A percentile compares a stretch with the other conserved stretches of the same genome.
Conservation (phyloP, 202 grass and related monocot species). For the Zoysia matrella region DNA sequence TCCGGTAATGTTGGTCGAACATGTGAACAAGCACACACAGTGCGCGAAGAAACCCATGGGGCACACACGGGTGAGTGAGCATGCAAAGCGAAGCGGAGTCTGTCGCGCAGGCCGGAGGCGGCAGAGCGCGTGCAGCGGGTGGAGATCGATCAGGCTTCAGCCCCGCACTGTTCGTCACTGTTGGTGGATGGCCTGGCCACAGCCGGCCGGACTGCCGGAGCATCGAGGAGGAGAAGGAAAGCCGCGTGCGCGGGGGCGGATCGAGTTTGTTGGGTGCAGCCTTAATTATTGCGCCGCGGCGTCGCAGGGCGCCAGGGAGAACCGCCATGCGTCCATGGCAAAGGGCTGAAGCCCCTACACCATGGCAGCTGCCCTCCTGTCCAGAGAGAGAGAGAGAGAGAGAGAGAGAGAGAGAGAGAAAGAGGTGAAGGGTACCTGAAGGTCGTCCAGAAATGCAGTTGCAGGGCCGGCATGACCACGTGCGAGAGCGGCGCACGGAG, state of each 20-base stretch:
- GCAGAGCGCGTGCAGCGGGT: conserved; percentile 39
- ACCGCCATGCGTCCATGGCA: neutral
- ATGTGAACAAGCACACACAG: neutral
- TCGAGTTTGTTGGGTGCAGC: conserved; percentile 42
- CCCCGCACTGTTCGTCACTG: conserved; percentile 34
- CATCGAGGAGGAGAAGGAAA: neutral
- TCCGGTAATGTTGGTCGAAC: neutral
- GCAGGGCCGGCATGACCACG: conserved; percentile 50
- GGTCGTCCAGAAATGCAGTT: neutral
- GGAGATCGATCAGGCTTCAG: conserved; percentile 14
- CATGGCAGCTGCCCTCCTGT: no score
- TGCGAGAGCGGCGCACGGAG: conserved; percentile 65
- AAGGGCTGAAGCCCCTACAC: no score
- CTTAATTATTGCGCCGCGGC: conserved; percentile 36
- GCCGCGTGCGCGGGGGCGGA: neutral
- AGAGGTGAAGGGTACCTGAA: no score
- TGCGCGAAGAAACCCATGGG: conserved; percentile 45
- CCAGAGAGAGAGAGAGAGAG: neutral
- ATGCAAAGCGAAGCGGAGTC: neutral
- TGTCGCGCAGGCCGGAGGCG: neutral
- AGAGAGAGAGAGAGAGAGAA: neutral
- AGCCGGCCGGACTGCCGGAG: neutral
- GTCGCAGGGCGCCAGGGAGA: conserved; percentile 24
- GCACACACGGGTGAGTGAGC: conserved; percentile 29
- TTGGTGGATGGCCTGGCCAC: conserved; percentile 15